These are phyloP conservation scores for Xanthoconium stramineum DNA, from an alignment of 768 basidiomycete genomes.

Conservation along the genomic window DNA sequence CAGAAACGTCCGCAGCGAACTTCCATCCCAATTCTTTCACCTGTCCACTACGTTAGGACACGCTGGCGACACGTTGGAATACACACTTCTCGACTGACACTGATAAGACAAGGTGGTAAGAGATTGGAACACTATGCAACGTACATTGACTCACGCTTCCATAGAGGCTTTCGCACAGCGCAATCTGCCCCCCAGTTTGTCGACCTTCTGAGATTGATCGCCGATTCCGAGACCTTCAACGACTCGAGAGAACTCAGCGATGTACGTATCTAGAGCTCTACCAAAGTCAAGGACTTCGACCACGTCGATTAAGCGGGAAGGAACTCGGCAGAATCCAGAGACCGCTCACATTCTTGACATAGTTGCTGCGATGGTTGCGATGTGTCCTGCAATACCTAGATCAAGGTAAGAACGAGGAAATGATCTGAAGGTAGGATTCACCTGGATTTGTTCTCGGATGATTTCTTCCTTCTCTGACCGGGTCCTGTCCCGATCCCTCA, in stretches of 20 bases:
- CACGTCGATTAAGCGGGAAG: neutral
- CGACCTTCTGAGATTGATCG: conserved; percentile 6
- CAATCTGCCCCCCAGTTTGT: neutral
- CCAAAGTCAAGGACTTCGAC: conserved; percentile 16
- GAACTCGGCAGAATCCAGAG: neutral
- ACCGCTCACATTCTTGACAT: conserved; percentile 17
- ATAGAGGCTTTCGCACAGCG: conserved; percentile 5
- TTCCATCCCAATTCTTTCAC: conserved; percentile 19
- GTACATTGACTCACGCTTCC: conserved; percentile 12
- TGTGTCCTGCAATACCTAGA: conserved; percentile 13
- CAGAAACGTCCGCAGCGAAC: conserved; percentile 8
- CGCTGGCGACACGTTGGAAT: neutral
- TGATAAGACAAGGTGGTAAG: conserved; percentile 4
- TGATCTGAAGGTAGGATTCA: neutral
- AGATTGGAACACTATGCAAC: neutral
- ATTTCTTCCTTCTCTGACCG: conserved; percentile 12
- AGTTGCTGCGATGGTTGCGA: conserved; percentile 17
- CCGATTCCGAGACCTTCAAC: conserved; percentile 8
- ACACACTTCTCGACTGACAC: conserved; percentile 17
- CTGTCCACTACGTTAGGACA: conserved; percentile 8
- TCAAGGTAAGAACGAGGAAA: neutral
- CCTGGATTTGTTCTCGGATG: conserved; percentile 16
- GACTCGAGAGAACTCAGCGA: conserved; percentile 9
- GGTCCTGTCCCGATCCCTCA: conserved; percentile 5
- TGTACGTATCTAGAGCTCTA: conserved; percentile 12